Conservation (phyloP, 2,329 filamentous ascomycete species). For the Chaetomium globosum region DNA sequence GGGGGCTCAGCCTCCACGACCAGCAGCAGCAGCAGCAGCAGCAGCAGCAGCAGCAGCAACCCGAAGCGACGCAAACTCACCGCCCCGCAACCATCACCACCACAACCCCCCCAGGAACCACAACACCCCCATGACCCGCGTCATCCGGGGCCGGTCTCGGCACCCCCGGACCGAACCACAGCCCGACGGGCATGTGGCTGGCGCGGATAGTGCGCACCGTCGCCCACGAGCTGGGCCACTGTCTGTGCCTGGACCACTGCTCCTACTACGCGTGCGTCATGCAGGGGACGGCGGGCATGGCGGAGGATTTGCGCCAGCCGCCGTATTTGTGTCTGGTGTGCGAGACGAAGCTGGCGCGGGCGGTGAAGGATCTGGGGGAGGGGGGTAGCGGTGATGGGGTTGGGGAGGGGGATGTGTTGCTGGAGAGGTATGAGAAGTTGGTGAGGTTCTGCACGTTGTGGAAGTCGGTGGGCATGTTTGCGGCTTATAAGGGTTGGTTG, state of each 20-base stretch:
- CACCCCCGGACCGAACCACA: constrained; percentile 14
- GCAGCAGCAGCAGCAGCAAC: too few species aligned
- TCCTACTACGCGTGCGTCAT: constrained; percentile 66
- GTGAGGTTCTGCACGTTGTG: constrained; percentile 48
- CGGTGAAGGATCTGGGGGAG: constrained; percentile 35
- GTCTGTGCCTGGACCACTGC: constrained; percentile 68
- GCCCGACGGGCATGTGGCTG: constrained; percentile 56
- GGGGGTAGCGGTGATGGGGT: constrained; percentile 13
- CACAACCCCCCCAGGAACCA: neutral
- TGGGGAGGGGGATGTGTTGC: constrained; percentile 34
- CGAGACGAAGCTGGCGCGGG: constrained; percentile 53
- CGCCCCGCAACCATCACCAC: neutral
- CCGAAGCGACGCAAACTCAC: neutral
- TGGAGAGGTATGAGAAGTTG: constrained; percentile 47
- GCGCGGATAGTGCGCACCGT: constrained; percentile 59
- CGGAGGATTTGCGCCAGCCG: constrained; percentile 63
- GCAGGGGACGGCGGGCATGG: constrained; percentile 60
- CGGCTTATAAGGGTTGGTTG: constrained; percentile 51
- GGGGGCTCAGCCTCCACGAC: neutral
- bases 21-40: too few species aligned
- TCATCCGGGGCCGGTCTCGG: constrained; percentile 10
- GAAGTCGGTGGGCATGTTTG: constrained; percentile 49
- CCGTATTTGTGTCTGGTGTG: constrained; percentile 66
- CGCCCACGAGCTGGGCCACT: constrained; percentile 68
- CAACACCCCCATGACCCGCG: neutral